A percentile compares a stretch with the other conserved stretches of the same genome.
These are phyloP conservation scores for Daedalea quercina DNA, from an alignment of 768 basidiomycete species.

Conservation along the genomic window DNA sequence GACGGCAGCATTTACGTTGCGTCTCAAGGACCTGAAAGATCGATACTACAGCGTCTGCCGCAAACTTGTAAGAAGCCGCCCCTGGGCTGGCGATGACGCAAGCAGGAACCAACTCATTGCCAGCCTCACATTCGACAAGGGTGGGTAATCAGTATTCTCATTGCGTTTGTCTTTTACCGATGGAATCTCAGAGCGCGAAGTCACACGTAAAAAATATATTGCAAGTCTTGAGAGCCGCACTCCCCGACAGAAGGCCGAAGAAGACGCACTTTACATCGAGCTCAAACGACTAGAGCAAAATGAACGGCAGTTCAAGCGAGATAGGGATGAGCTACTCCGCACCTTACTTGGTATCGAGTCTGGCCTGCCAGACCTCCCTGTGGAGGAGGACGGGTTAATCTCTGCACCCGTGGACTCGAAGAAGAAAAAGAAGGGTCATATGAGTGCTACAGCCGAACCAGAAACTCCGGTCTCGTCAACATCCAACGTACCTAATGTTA, in stretches of 20 bases:
- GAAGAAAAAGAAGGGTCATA: constrained; percentile 51
- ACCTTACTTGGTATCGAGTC: constrained; percentile 83
- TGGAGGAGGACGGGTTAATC: constrained; percentile 54
- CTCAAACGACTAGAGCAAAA: constrained; percentile 93
- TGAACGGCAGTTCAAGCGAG: constrained; percentile 80
- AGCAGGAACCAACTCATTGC: constrained; percentile 60
- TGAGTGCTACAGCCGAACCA: constrained; percentile 19
- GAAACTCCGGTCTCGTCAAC: constrained; percentile 29
- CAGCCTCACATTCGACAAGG: constrained; percentile 84
- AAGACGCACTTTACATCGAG: constrained; percentile 91
- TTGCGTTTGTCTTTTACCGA: background rate
- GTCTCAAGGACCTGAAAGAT: constrained; percentile 79
- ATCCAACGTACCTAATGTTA: constrained; percentile 22
- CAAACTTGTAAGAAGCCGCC: constrained; percentile 76
- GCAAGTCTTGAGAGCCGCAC: constrained; percentile 84
- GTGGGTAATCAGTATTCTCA: constrained; percentile 30
- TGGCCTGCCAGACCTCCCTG: constrained; percentile 67
- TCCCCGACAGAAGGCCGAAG: constrained; percentile 84
- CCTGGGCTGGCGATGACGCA: constrained; percentile 78
- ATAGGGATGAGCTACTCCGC: constrained; percentile 81
- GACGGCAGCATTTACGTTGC: background rate
- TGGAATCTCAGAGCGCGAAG: constrained; percentile 62
- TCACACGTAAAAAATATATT: constrained; percentile 83
- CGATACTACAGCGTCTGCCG: constrained; percentile 91
- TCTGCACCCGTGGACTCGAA: constrained; percentile 43